Percentiles rank a stretch among this genome's conserved stretches.
phyloP scores from a whole-genome alignment of 148 eudicot species.

The Chenopodium formosanum region DNA sequence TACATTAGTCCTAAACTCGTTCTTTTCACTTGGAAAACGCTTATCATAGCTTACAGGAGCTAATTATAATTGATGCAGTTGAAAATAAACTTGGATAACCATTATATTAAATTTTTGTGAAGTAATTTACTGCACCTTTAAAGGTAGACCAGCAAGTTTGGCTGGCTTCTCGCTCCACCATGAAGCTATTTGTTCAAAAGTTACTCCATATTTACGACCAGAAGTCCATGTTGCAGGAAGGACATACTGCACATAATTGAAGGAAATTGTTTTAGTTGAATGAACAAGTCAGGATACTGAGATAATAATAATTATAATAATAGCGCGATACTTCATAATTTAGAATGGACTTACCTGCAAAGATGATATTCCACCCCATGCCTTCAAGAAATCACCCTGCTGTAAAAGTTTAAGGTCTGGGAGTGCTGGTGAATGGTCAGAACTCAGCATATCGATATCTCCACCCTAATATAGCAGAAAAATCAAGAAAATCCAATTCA shows the following conservation, averaged over 20 bases:
- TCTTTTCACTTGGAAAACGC: too few species aligned
- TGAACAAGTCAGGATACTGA: neutral
- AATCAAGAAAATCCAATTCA: conserved; percentile 11
- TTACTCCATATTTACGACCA: conserved; percentile 76
- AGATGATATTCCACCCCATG: conserved; percentile 99
- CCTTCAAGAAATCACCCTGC: conserved; percentile 85
- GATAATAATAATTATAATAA: neutral
- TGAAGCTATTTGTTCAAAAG: conserved; percentile 66
- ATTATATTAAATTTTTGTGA: neutral
- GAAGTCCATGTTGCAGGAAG: conserved; percentile 92
- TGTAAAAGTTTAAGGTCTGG: conserved; percentile 74
- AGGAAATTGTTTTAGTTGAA: neutral
- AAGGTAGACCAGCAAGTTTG: conserved; percentile 75
- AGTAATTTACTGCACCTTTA: conserved; percentile 49
- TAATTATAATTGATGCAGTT: too few species aligned
- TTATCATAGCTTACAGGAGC: too few species aligned
- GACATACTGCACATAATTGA: conserved; percentile 53
- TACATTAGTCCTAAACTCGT: neutral
- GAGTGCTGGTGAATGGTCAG: conserved; percentile 88
- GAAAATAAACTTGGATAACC: too few species aligned
- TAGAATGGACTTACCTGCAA: conserved; percentile 61
- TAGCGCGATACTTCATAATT: neutral
- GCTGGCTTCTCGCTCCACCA: conserved; percentile 99
- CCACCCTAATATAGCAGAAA: conserved; percentile 54
- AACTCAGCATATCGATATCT: conserved; percentile 89